Evolutionary conservation across 371 early-diverging fungal species (phyloP).

Genomic region (Choanephora cucurbitarum): DNA sequence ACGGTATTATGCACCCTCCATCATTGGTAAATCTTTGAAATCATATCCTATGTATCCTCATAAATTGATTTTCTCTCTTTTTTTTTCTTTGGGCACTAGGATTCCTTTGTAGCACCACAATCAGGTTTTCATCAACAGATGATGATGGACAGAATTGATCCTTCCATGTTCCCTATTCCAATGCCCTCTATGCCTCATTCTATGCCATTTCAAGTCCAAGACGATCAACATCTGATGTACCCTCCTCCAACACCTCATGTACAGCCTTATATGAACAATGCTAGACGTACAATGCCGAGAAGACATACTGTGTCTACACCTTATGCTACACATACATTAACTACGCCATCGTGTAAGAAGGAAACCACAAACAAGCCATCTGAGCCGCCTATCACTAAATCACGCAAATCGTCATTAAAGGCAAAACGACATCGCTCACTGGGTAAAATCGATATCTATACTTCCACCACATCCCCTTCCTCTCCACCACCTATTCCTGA

Average conservation of each 20-base stretch:
- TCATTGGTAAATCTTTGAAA: background rate
- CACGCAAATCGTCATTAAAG: conserved; percentile 33
- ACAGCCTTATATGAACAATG: conserved; percentile 14
- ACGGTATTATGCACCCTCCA: conserved; percentile 12
- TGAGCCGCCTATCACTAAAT: conserved; percentile 7
- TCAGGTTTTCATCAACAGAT: conserved; percentile 4
- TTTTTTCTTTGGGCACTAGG: too few relatives aligned
- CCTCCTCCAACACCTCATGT: conserved; percentile 7
- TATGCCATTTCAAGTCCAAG: background rate
- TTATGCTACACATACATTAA: conserved; percentile 11
- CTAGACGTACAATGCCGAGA: conserved; percentile 35
- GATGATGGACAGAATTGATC: background rate
- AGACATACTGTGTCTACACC: conserved; percentile 52
- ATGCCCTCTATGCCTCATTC: background rate
- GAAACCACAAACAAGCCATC: background rate
- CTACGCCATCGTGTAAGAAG: conserved; percentile 4
- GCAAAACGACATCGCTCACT: conserved; percentile 43
- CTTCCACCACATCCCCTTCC: conserved; percentile 4
- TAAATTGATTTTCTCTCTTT: too few relatives aligned
- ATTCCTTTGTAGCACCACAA: background rate
- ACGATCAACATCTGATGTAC: conserved; percentile 5
- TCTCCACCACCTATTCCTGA: conserved; percentile 20
- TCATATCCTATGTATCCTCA: too few relatives aligned
- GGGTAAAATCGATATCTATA: conserved; percentile 35
- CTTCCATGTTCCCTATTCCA: conserved; percentile 4